phyloP scores from a whole-genome alignment of 2,329 filamentous ascomycete genomes.

The Venturia oleaginea region DNA sequence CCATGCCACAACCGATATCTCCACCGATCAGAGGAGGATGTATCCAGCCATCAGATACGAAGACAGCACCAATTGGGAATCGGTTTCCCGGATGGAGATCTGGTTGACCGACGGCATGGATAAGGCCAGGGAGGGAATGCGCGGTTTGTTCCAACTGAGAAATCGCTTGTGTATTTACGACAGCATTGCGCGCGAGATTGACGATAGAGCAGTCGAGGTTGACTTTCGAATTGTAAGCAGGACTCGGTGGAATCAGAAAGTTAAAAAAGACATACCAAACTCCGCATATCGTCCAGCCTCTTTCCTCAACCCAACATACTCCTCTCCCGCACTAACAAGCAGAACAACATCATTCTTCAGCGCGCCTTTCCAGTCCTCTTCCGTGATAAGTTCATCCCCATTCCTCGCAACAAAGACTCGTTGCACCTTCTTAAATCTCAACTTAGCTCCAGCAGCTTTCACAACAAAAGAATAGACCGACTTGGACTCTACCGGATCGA shows the following conservation, averaged over 20 bases:
- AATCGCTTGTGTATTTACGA: background rate
- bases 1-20: background rate
- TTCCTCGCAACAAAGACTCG: background rate
- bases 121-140: background rate
- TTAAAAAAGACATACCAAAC: no score
- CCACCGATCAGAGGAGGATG: background rate
- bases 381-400: conserved; percentile 19
- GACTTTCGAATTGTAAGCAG: background rate
- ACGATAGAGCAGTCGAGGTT: background rate
- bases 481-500: background rate
- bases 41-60: background rate
- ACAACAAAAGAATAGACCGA: background rate
- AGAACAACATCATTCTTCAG: conserved; percentile 23
- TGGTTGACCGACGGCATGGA: background rate
- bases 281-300: no score
- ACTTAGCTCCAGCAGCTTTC: background rate
- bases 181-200: background rate
- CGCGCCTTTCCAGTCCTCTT: conserved; percentile 22
- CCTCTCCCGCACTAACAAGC: conserved; percentile 25
- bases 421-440: background rate
- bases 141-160: background rate
- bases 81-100: background rate
- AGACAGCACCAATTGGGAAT: background rate
- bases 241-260: background rate
- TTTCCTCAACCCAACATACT: conserved; percentile 25